Conservation (phyloP, 2,329 filamentous ascomycete species). For the Phyllosticta citriasiana region DNA sequence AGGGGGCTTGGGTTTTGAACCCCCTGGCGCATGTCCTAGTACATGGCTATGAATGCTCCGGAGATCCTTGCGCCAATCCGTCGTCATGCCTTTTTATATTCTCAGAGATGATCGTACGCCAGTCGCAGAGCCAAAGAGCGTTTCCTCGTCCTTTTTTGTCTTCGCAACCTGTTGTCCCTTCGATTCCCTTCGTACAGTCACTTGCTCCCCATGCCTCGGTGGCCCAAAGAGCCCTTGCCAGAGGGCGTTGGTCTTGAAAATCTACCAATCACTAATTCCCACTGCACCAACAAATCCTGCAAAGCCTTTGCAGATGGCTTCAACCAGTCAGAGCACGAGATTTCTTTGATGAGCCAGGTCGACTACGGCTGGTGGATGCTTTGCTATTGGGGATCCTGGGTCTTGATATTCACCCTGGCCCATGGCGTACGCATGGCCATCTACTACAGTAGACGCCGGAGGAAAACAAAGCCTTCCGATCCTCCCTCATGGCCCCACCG, state of each 20-base stretch:
- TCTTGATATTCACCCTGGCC: conserved; percentile 10
- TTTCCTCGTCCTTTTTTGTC: neutral
- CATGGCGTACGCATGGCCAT: conserved; percentile 7
- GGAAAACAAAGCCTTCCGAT: neutral
- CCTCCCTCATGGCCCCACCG: conserved; percentile 2
- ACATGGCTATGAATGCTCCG: neutral
- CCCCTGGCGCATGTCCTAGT: neutral
- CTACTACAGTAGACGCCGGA: conserved; percentile 1
- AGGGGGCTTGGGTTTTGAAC: too few relatives aligned
- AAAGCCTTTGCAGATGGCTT: conserved; percentile 13
- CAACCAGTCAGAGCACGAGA: conserved; percentile 11
- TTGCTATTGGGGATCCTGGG: conserved; percentile 15
- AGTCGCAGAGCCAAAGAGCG: neutral
- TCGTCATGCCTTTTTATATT: neutral
- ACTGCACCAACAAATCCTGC: conserved; percentile 12
- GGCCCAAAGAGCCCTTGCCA: conserved; percentile 11
- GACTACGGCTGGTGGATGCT: conserved; percentile 14
- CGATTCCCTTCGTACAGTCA: neutral
- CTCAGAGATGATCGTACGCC: neutral
- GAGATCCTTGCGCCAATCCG: neutral
- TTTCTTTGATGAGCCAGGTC: conserved; percentile 11
- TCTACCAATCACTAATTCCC: conserved; percentile 13
- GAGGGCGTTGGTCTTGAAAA: conserved; percentile 8
- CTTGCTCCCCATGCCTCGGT: conserved; percentile 3
- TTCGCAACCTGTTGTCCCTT: neutral